Base-by-base conservation (phyloP, 495 filamentous ascomycete genomes). In the Rhypophila decipiens region DNA sequence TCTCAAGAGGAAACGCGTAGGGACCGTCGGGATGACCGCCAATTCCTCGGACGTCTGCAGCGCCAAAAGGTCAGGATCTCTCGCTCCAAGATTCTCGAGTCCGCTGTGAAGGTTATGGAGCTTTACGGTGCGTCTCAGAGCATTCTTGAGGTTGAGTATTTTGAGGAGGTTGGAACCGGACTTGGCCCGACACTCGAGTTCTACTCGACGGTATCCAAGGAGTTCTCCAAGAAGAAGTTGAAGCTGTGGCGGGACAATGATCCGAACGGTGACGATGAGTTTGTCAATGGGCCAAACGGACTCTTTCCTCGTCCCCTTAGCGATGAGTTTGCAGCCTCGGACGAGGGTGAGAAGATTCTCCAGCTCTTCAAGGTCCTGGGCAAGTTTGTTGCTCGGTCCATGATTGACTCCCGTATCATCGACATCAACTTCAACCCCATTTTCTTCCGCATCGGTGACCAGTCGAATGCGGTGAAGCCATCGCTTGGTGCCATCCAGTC, bases 51-150 rank as follows among this genome's bases (percentile, higher is more conserved):
- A 8, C 79, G 91, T 33, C 75, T 96, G 7, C 93, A 96, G 63
- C 84, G 94, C 46, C 94, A 99, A 57, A 99, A 99, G 64, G 93
- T 99, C 18, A 86, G 94, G 21, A 97, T 99, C 47, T 94, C 90
- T 5, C 79, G 94, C 29, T 79, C 81, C 5, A 88, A 91, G 46
- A 96, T 99, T 42, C 74, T 99, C 2, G 94, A 99, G 57, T 96
- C 94, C 20, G 94, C 94, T 0, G 75, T 95, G 58, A 99, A 97
- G 63, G 94, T 99, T n/a, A 96, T 99, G 94, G 93, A 99, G 52
- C 81, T 97, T 5, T 99, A 99, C 61, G 94, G 94, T 1, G 86
- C 87, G 2, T 96, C 90, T 4, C 85, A 93, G 29, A 97, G 94
- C 63, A 84, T 96, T 39, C 73, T 99, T 2, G 94, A 99, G 58